Percentiles rank a stretch among this genome's conserved stretches.
phyloP scores from a whole-genome alignment of 148 eudicot genomes.

The Fallopia convolvulus region DNA sequence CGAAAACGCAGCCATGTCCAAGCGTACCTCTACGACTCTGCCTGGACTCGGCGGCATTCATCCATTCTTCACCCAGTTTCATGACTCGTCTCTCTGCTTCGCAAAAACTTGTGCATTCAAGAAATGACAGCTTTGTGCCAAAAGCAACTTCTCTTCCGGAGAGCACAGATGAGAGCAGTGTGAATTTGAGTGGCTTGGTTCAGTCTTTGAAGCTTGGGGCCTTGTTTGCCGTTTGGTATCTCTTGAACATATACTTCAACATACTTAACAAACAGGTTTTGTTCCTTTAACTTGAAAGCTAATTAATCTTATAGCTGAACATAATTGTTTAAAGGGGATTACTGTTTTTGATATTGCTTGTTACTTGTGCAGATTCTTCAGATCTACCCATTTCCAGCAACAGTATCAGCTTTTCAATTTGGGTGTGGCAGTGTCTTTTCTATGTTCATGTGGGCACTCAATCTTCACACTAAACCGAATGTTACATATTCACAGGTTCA shows the following conservation, averaged over 20 bases:
- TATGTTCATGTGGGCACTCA: slow-evolving; percentile 68
- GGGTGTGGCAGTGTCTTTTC: slow-evolving; percentile 74
- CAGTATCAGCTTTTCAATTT: slow-evolving; percentile 69
- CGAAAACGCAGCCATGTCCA: neutral
- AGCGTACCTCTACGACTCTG: neutral
- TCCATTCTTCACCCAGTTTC: neutral
- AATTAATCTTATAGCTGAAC: neutral
- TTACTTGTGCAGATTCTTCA: slow-evolving; percentile 62
- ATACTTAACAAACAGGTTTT: slow-evolving; percentile 80
- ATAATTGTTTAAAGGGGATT: too few relatives aligned
- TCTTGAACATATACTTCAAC: slow-evolving; percentile 77
- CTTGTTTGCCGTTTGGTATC: slow-evolving; percentile 77
- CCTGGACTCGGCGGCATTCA: slow-evolving; percentile 7
- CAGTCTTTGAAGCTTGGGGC: slow-evolving; percentile 43
- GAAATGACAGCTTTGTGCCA: neutral
- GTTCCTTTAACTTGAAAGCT: neutral
- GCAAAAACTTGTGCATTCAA: neutral
- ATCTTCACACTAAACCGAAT: slow-evolving; percentile 76
- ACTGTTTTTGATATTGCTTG: too few relatives aligned
- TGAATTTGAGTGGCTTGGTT: neutral
- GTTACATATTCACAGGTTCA: slow-evolving; percentile 60
- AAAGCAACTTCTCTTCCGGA: neutral
- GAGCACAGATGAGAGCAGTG: neutral
- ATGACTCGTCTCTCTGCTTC: neutral
- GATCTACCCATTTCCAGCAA: slow-evolving; percentile 68